Evolutionary conservation across 768 basidiomycete species (phyloP), one percentile per base, ranked within the genome.

Genomic region (Ephemerocybe angulata): DNA sequence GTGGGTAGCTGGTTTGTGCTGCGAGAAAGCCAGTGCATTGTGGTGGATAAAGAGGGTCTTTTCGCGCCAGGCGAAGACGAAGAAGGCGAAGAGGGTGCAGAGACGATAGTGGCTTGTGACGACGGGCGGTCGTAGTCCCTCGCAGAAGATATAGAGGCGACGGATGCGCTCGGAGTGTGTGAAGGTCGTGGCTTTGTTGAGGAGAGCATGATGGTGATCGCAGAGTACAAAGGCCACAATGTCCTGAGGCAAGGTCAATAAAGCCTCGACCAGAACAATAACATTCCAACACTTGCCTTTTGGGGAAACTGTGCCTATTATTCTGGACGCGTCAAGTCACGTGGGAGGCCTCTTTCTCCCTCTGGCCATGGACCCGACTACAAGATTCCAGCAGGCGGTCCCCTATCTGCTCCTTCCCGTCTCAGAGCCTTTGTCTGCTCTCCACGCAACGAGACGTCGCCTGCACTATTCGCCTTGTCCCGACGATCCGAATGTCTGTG

Each of bases 351-450:
- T 44, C 49, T 53, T 37, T 40, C 33, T 47, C n/a, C 31, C 51
- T 41, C 49, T 29, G 5, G 29, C 17, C 57, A 66, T 66, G 64
- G 67, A 68, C 30, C 50, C 64, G 19, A 57, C 72, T 17, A 77
- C 82, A 1, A 76, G 72, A 60, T 83, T 81, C 58, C 75, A 76
- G 56, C 67, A 74, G 37, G 68, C 76, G 12, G 63, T 88, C 17
- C 74, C 86, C 15, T 73, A 69, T 58, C 64, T 71, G 17, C 67
- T 89, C 51, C 72, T 80, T 25, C 58, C 78, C 3, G 60, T 80
- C 33, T 84, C 86, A 2, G 77, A 84, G 8, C 46, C 73, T 30
- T 79, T 90, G 46, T 79, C 88, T 13, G 86, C 88, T 35, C 71
- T 86, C 27, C 87, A 90, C 63, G 67, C 77, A 0, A 62, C 72